Conservation (phyloP, 306 rosid species). For the Luffa aegyptiaca region DNA sequence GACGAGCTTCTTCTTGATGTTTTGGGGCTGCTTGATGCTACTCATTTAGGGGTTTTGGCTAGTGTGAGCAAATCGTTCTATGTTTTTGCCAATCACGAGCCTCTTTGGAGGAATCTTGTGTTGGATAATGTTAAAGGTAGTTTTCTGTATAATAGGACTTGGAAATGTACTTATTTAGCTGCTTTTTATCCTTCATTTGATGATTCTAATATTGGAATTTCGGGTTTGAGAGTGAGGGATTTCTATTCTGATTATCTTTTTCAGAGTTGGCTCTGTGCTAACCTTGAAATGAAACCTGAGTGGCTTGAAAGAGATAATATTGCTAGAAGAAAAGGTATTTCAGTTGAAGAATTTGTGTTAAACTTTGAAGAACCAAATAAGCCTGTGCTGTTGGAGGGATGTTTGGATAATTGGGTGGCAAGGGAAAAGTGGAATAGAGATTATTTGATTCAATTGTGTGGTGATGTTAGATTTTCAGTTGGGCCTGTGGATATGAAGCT, state of each 20-base stretch:
- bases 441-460: slow-evolving; percentile 53
- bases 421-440: slow-evolving; percentile 71
- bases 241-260: slow-evolving; percentile 88
- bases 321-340: slow-evolving; percentile 55
- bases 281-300: slow-evolving; percentile 82
- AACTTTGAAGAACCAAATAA: slow-evolving; percentile 66
- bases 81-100: slow-evolving; percentile 65
- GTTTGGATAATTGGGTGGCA: slow-evolving; percentile 79
- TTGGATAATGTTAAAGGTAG: slow-evolving; percentile 53
- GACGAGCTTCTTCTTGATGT: slow-evolving; percentile 90
- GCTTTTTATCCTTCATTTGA: slow-evolving; percentile 45
- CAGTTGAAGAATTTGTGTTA: slow-evolving; percentile 63
- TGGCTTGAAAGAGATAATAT: slow-evolving; percentile 87
- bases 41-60: slow-evolving; percentile 51
- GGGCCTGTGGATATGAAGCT: slow-evolving; percentile 86
- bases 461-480: slow-evolving; percentile 57
- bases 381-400: slow-evolving; percentile 81
- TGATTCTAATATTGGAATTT: background rate
- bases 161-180: slow-evolving; percentile 64
- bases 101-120: slow-evolving; percentile 82
- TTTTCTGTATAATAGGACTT: slow-evolving; percentile 43
- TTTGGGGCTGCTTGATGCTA: slow-evolving; percentile 46
- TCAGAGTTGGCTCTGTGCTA: slow-evolving; percentile 98
- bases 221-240: slow-evolving; percentile 59
- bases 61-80: slow-evolving; percentile 66